Evolutionary conservation across 805 yeast species (phyloP), one percentile per base, ranked within the genome.

Genomic region (Kodamaea kaohsiungensis): DNA sequence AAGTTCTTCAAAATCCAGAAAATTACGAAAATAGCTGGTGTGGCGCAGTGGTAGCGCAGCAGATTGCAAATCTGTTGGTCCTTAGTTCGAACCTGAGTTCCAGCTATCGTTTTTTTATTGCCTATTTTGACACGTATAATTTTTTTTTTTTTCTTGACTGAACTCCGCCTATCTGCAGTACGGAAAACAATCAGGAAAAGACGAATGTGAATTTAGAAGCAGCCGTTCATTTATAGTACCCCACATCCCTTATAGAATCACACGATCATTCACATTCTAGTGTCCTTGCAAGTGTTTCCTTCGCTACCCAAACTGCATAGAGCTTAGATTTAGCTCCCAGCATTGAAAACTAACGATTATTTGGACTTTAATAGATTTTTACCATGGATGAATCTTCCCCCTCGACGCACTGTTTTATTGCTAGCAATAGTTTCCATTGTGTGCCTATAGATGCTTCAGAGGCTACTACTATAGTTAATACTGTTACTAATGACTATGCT

Each of bases 21-120:
- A 15, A 15, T 38, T 15, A 8, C 45, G 45, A 40, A 43, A 53
- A 30, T 25, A 63, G 87, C 85, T 81, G 79, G 86, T 81, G 80
- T 89, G 91, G 96, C 96, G 91, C 92, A 89, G 95, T 86, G 95
- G 96, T 88, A 89, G 95, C 92, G 96, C 95, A 88, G 91, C 90
- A 87, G 96, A 89, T 89, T 89, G 96, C 96, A 89, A 89, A 88
- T 89, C 96, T 88, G 89, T 86, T 88, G 96, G 96, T 89, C 95
- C 91, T 87, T 85, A 87, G 96, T 89, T 89, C 96, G 85, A 89
- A 72, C 85, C 96, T 87, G 96, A 87, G 91, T 82, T 86, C 87
- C 83, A 86, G 91, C 95, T 88, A 57, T 53, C 56, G 63, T 73
- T 71, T 76, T 78, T 73, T 10, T 7, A 30, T 49, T 30, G 10